A percentile compares a stretch with the other conserved stretches of the same genome.
phyloP scores from a whole-genome alignment of 768 basidiomycete genomes.

The Mycena vitilis region DNA sequence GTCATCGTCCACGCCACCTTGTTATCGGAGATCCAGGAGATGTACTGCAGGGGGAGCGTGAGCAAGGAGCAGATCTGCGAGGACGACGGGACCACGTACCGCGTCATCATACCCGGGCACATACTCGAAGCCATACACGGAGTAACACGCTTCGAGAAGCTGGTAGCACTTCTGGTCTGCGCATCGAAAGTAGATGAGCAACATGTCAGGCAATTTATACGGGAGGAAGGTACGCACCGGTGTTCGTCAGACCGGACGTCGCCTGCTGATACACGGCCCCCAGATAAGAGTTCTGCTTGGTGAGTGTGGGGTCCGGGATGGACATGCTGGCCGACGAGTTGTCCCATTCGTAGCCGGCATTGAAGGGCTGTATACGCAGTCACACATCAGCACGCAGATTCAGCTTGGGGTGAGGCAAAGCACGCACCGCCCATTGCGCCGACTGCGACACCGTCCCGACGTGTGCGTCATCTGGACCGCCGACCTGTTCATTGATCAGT shows the following conservation, averaged over 20 bases:
- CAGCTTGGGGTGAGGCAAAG: background rate
- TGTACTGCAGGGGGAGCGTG: slow-evolving; percentile 55
- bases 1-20: slow-evolving; percentile 68
- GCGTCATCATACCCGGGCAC: slow-evolving; percentile 56
- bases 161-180: slow-evolving; percentile 60
- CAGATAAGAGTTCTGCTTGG: slow-evolving; percentile 54
- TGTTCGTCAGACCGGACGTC: slow-evolving; percentile 48
- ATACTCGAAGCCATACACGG: slow-evolving; percentile 69
- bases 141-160: slow-evolving; percentile 53
- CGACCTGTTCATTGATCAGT: slow-evolving; percentile 40
- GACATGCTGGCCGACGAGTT: slow-evolving; percentile 48
- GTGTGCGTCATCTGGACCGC: slow-evolving; percentile 14
- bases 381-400: background rate
- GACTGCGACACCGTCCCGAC: slow-evolving; percentile 61
- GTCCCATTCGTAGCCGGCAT: slow-evolving; percentile 54
- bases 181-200: no score
- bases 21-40: slow-evolving; percentile 76
- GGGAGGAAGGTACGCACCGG: slow-evolving; percentile 38
- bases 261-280: slow-evolving; percentile 60
- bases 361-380: slow-evolving; percentile 53
- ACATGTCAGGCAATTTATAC: slow-evolving; percentile 1
- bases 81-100: slow-evolving; percentile 47
- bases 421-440: slow-evolving; percentile 56
- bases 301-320: slow-evolving; percentile 52
- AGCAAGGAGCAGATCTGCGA: slow-evolving; percentile 33